Conservation (phyloP, 2,329 filamentous ascomycete genomes). For the Fusarium pilosicola region DNA sequence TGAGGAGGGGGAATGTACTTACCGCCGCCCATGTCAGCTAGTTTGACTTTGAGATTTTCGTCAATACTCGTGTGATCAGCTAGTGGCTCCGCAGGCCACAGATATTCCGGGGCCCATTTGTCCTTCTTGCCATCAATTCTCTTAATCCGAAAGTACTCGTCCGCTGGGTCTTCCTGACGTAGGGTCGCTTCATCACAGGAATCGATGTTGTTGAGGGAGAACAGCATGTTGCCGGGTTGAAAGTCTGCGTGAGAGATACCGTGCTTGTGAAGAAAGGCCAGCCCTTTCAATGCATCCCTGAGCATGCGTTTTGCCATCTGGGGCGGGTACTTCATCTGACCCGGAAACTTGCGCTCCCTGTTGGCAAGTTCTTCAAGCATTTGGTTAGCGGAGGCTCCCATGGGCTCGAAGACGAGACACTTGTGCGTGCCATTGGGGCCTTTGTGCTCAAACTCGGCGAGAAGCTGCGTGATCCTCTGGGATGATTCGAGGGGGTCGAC, state of each 20-base stretch:
- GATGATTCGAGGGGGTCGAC: fast-evolving
- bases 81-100: neutral
- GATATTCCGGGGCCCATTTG: constrained; percentile 5
- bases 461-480: constrained; percentile 44
- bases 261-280: neutral
- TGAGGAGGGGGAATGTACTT: neutral
- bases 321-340: neutral
- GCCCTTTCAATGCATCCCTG: neutral
- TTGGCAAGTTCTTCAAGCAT: neutral
- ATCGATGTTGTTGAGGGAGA: neutral
- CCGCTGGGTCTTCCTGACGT: fast-evolving
- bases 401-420: constrained; percentile 46
- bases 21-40: constrained; percentile 22
- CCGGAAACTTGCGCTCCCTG: fast-evolving
- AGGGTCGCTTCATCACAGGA: neutral
- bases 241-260: constrained; percentile 3
- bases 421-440: constrained; percentile 48
- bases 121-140: constrained; percentile 10
- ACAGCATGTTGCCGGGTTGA: constrained; percentile 4
- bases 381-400: constrained; percentile 43
- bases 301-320: neutral
- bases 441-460: constrained; percentile 42
- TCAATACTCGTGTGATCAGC: neutral
- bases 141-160: neutral
- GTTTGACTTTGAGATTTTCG: neutral